Base-by-base conservation (phyloP, 139 green algal genomes). In the Chlamydomonas eustigma region DNA sequence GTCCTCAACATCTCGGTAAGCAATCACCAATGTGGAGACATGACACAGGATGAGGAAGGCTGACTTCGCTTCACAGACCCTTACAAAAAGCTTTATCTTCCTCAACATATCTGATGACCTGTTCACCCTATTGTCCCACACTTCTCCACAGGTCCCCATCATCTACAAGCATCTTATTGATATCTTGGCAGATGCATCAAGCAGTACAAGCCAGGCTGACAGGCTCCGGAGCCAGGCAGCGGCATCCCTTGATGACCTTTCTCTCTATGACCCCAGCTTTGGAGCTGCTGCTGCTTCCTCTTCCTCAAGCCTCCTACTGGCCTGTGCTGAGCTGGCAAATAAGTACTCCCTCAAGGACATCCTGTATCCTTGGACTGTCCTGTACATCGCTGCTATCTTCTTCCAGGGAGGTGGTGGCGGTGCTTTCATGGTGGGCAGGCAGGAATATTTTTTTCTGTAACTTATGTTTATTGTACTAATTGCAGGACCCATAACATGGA, bases 341-440 rank as follows among this genome's bases (percentile, higher is more conserved):
- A 12, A 18, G 12, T 58, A 58, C 44, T 28, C 12, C 44, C 28
- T 70, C 8, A 32, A 34, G 25, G 58, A 70, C 8, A 73, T 80
- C 32, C 72, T 89, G 50, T 71, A 71, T 2, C 65, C 70, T 24
- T 83, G 81, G 31, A 76, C 76, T 12, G 64, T 75, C 25, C 72
- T 83, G 12, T 81, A 86, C 51, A 88, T 91, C 50, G 32, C 75
- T 37, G 50, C 51, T 31, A 76, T 87, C 31, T 90, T 87, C 75
- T 81, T 87, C 44, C 86, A 83, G 69, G 69, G 69, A n/a, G 69
- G 69, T 36, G 69, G 37, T 67, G 76, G 83, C 73, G 70, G 73
- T 30, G 52, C 70, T 36, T 58, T 88, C 65, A 76, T 66, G 36
- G 58, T 70, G 58, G 18, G 58, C 34, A 28, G 58, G 18, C n/a